Percentiles rank a stretch among this genome's conserved stretches.
phyloP scores from a whole-genome alignment of 768 basidiomycete species.

The Phanerodontia chrysosporium region DNA sequence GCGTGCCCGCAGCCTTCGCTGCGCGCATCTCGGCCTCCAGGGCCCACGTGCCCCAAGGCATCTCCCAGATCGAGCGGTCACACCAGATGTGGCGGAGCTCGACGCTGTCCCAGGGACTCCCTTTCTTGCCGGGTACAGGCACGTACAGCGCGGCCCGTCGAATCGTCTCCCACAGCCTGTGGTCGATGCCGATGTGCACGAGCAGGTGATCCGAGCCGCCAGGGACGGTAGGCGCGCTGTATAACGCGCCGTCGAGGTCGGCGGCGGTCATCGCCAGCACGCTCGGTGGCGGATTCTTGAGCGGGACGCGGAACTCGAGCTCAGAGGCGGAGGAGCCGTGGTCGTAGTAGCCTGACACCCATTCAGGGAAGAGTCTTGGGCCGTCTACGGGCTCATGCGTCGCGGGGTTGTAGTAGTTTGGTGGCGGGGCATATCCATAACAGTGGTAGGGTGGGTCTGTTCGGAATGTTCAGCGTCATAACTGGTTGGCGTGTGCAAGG shows the following conservation, averaged over 20 bases:
- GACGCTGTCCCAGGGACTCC: conserved; percentile 4
- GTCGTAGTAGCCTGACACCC: conserved; percentile 10
- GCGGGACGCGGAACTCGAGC: conserved; percentile 9
- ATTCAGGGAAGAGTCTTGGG: not conserved
- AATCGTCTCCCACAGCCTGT: conserved; percentile 5
- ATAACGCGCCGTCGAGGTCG: conserved; percentile 5
- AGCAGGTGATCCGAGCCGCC: conserved; percentile 15
- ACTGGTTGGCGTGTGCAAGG: not conserved
- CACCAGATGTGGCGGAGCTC: conserved; percentile 10
- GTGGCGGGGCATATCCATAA: conserved; percentile 4
- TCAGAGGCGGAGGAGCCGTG: not conserved
- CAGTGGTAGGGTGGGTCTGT: conserved; percentile 7
- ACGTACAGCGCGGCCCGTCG: conserved; percentile 4
- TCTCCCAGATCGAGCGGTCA: conserved; percentile 9
- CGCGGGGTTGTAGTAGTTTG: conserved; percentile 1
- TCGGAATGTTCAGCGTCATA: not conserved
- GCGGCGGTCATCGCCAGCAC: conserved; percentile 10
- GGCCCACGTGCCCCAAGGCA: conserved; percentile 9
- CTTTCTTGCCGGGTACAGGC: not conserved
- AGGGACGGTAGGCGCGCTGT: not conserved
- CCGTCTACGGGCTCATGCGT: conserved; percentile 1
- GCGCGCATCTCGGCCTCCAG: conserved; percentile 4
- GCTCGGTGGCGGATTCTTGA: conserved; percentile 9
- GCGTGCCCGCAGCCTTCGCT: conserved; percentile 1
- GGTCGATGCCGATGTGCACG: conserved; percentile 4